Percentiles rank a stretch among this genome's conserved stretches.
phyloP scores from a whole-genome alignment of 2,329 filamentous ascomycete genomes.

The Pseudofabraea citricarpa region DNA sequence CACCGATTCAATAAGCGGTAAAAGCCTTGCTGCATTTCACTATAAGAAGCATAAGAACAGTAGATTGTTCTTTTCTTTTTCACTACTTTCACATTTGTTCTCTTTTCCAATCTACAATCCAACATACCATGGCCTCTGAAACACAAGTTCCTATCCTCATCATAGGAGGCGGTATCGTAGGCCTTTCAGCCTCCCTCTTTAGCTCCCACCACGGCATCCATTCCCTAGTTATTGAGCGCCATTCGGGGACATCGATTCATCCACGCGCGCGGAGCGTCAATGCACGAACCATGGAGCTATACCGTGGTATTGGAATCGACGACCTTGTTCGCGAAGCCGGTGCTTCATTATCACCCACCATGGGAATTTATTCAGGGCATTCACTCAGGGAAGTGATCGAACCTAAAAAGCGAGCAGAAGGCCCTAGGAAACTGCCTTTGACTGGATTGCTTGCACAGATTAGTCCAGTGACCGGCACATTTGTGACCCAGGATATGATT shows the following conservation, averaged over 20 bases:
- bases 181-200: conserved; percentile 33
- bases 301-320: conserved; percentile 24
- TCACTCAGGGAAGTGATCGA: conserved; percentile 16
- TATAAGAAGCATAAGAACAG: too few relatives aligned
- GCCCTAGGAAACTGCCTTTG: conserved; percentile 12
- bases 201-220: conserved; percentile 27
- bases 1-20: too few relatives aligned
- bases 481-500: conserved; percentile 33
- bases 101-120: too few relatives aligned
- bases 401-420: conserved; percentile 14
- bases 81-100: too few relatives aligned
- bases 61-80: too few relatives aligned
- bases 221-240: conserved; percentile 33
- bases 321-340: conserved; percentile 17
- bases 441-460: conserved; percentile 16
- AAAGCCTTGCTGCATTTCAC: too few relatives aligned
- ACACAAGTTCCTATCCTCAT: conserved; percentile 27
- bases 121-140: too few relatives aligned
- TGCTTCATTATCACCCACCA: conserved; percentile 15
- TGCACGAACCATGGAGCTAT: conserved; percentile 33
- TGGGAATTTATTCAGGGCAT: conserved; percentile 11
- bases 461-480: conserved; percentile 21
- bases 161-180: conserved; percentile 35
- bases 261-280: conserved; percentile 34
- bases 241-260: conserved; percentile 29